Conservation (phyloP, 1,284 basidiomycete species). For the Psilocybe mexicana region DNA sequence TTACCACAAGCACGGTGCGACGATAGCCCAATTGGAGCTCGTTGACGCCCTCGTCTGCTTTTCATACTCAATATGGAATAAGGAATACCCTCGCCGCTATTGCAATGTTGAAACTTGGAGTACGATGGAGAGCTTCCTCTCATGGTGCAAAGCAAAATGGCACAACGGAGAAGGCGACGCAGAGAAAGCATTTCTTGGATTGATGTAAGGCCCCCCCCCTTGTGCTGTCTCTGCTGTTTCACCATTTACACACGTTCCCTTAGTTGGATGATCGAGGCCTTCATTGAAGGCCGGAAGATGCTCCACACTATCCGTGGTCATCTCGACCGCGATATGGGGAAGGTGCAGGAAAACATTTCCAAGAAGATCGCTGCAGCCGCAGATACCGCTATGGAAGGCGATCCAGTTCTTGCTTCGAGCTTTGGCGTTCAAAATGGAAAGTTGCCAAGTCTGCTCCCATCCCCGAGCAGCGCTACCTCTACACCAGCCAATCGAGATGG, state of each 20-base stretch:
- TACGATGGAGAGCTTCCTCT: slow-evolving; percentile 61
- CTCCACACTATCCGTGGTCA: slow-evolving; percentile 44
- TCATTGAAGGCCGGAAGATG: slow-evolving; percentile 63
- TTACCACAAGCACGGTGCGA: slow-evolving; percentile 69
- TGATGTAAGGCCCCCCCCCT: slow-evolving; percentile 58
- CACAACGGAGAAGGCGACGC: slow-evolving; percentile 60
- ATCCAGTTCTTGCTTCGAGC: slow-evolving; percentile 33
- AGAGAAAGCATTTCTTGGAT: slow-evolving; percentile 71
- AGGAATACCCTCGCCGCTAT: slow-evolving; percentile 52
- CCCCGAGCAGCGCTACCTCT: slow-evolving; percentile 74
- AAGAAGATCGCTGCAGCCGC: slow-evolving; percentile 47
- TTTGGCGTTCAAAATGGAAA: slow-evolving; percentile 39
- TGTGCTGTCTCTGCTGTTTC: slow-evolving; percentile 15
- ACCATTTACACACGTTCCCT: slow-evolving; percentile 27
- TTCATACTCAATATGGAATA: slow-evolving; percentile 71
- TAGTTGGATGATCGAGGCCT: slow-evolving; percentile 75
- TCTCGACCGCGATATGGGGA: slow-evolving; percentile 46
- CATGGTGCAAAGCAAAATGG: slow-evolving; percentile 72
- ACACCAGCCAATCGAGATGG: slow-evolving; percentile 61
- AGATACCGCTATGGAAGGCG: slow-evolving; percentile 45
- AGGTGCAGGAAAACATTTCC: slow-evolving; percentile 36
- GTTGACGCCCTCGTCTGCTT: slow-evolving; percentile 74
- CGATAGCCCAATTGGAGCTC: slow-evolving; percentile 74
- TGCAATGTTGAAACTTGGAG: slow-evolving; percentile 62
- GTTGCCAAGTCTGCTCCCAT: slow-evolving; percentile 72